Evolutionary conservation across 2,329 filamentous ascomycete species (phyloP).

Genomic region (Periglandula ipomoeae): DNA sequence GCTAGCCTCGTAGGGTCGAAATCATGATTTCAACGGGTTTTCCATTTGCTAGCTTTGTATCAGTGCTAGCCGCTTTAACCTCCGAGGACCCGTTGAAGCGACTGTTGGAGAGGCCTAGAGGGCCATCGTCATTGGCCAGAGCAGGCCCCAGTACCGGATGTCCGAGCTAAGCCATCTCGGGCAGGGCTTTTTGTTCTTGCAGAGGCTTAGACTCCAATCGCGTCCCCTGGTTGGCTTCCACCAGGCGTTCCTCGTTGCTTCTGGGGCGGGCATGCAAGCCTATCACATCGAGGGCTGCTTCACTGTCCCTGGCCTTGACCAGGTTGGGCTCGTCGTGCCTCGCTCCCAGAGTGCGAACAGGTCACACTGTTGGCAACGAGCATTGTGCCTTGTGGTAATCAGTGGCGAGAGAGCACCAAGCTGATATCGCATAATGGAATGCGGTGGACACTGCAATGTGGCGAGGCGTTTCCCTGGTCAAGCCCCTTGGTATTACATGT

Average conservation of each 20-base stretch:
- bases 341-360: too few species aligned
- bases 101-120: neutral
- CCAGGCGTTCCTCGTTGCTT: neutral
- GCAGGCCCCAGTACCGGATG: neutral
- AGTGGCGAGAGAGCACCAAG: too few species aligned
- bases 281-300: neutral
- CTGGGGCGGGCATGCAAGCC: neutral
- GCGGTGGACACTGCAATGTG: too few species aligned
- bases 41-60: neutral
- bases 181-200: neutral
- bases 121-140: neutral
- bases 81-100: neutral
- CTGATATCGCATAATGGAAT: too few species aligned
- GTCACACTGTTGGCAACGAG: too few species aligned
- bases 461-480: too few species aligned
- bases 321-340: too few species aligned
- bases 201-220: neutral
- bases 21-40: neutral
- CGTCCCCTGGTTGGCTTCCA: slow-evolving; percentile 1
- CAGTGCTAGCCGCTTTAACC: neutral
- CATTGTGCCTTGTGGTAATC: too few species aligned
- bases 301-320: too few species aligned
- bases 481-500: too few species aligned
- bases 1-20: neutral
- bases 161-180: neutral